Percentiles rank a stretch among this genome's conserved stretches.
Conservation (phyloP, 768 basidiomycete species). For the Clavaria fumosa region DNA sequence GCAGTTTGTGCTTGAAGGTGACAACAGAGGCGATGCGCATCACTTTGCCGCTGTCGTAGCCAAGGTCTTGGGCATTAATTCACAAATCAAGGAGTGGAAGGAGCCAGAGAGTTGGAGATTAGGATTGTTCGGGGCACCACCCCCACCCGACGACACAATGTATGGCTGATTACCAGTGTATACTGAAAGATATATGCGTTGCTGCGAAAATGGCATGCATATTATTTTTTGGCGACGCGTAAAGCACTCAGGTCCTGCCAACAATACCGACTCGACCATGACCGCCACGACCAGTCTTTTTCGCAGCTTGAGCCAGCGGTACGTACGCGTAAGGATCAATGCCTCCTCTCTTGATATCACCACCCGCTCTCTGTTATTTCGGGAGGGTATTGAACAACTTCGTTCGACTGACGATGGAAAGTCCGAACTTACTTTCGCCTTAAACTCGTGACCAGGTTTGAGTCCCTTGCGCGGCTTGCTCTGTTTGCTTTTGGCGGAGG, state of each 20-base stretch:
- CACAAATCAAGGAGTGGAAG: constrained; percentile 29
- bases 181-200: background rate
- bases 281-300: constrained; percentile 32
- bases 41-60: constrained; percentile 39
- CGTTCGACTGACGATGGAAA: constrained; percentile 6
- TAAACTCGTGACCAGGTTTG: constrained; percentile 76
- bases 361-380: constrained; percentile 77
- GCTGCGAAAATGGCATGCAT: constrained; percentile 5
- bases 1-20: constrained; percentile 71
- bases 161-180: constrained; percentile 33
- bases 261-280: constrained; percentile 37
- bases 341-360: constrained; percentile 79
- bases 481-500: constrained; percentile 32
- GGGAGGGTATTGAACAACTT: too few species aligned
- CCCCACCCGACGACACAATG: constrained; percentile 56
- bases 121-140: constrained; percentile 57
- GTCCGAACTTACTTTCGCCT: constrained; percentile 62
- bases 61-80: constrained; percentile 29
- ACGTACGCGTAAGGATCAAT: constrained; percentile 91
- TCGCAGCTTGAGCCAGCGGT: constrained; percentile 68
- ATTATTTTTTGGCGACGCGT: constrained; percentile 1
- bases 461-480: constrained; percentile 34
- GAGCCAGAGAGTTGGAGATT: constrained; percentile 54
- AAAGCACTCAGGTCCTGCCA: constrained; percentile 42
- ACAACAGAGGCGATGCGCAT: constrained; percentile 60